Percentiles rank a stretch among this genome's conserved stretches.
Evolutionary conservation across 73 alveolate genomes (phyloP).

Genomic region (Stentor roeselii): DNA sequence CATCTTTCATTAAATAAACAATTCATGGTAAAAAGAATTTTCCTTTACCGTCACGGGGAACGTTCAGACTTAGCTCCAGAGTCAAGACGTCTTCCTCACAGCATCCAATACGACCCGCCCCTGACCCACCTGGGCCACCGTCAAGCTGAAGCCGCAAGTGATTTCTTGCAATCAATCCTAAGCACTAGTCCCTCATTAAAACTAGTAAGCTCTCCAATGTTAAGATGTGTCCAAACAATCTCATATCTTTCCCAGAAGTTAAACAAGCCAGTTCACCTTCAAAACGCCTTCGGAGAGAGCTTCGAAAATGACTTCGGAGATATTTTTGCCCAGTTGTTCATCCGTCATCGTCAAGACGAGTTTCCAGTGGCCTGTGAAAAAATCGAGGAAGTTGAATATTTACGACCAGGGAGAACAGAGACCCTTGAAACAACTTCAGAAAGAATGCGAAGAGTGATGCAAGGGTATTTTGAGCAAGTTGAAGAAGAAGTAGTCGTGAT

Average conservation of each 20-base stretch:
- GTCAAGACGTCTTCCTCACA: background rate
- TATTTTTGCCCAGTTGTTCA: background rate
- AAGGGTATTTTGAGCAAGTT: background rate
- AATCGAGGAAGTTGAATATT: background rate
- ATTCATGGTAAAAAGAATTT: background rate
- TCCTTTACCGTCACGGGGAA: background rate
- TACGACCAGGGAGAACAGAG: background rate
- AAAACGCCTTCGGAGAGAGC: background rate
- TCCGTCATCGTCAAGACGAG: background rate
- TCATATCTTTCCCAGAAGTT: background rate
- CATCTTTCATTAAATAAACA: no score
- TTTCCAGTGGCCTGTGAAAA: background rate
- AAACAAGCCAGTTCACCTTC: background rate
- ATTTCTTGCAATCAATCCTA: background rate
- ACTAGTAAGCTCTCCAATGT: background rate
- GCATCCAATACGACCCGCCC: background rate
- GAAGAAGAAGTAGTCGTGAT: background rate
- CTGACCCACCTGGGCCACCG: background rate
- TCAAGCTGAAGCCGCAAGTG: background rate
- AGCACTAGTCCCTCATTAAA: background rate
- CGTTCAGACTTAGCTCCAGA: background rate
- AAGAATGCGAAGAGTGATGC: background rate
- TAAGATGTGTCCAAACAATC: background rate
- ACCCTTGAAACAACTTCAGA: background rate
- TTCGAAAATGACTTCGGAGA: background rate